Conservation (phyloP, 208 protist species). For the Porcisia deanei region DNA sequence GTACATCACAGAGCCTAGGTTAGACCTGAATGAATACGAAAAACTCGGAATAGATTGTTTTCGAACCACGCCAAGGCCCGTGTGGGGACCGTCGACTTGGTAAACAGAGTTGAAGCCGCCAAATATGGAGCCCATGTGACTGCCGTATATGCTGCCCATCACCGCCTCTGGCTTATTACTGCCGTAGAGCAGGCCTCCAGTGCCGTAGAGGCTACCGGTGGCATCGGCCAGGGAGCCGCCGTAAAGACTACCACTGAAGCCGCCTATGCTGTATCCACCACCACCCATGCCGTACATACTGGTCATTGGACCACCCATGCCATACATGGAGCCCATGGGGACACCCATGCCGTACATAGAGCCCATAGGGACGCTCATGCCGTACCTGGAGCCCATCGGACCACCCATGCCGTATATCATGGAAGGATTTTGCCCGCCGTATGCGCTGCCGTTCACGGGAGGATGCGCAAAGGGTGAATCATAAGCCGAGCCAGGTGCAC, state of each 20-base stretch:
- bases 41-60: constrained; percentile 39
- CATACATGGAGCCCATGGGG: constrained; percentile 28
- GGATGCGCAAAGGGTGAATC: constrained; percentile 15
- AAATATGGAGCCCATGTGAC: constrained; percentile 24
- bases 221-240: constrained; percentile 38
- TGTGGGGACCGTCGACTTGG: constrained; percentile 33
- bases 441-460: not conserved
- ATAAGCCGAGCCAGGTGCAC: constrained; percentile 3
- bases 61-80: constrained; percentile 38
- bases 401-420: constrained; percentile 15
- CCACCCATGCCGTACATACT: constrained; percentile 29
- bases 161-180: constrained; percentile 22
- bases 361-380: constrained; percentile 9
- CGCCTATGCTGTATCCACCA: constrained; percentile 22
- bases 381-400: constrained; percentile 8
- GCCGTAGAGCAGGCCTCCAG: constrained; percentile 52
- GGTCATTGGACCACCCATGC: constrained; percentile 11
- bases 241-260: constrained; percentile 43
- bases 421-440: not conserved
- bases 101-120: constrained; percentile 45
- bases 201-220: constrained; percentile 43
- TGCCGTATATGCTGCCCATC: constrained; percentile 54
- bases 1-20: constrained; percentile 16
- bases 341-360: constrained; percentile 25
- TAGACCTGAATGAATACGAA: constrained; percentile 47